These are phyloP conservation scores for Asterochloris sp. DNA, from an alignment of 139 green algal species.

Conservation along the genomic window DNA sequence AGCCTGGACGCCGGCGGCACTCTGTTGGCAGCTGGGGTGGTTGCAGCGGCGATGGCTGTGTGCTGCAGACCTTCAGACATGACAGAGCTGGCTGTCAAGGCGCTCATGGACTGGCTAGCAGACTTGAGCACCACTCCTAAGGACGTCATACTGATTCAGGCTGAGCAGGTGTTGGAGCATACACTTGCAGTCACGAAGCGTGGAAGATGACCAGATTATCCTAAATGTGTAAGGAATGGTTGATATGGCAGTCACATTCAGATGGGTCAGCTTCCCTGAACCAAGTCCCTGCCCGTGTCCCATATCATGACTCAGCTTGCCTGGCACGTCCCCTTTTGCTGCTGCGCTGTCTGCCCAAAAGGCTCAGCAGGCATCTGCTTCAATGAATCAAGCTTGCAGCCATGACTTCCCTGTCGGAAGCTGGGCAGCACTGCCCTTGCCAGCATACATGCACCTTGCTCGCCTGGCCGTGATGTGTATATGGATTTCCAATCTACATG, in stretches of 20 bases:
- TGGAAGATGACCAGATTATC: too few species aligned
- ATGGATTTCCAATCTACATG: too few species aligned
- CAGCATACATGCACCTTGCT: too few species aligned
- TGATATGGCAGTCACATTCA: background rate
- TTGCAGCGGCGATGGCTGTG: background rate
- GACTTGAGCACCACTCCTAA: background rate
- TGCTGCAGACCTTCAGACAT: background rate
- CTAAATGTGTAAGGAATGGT: too few species aligned
- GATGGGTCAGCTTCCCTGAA: background rate
- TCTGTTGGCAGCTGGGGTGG: conserved; percentile 5
- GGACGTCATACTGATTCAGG: conserved; percentile 4
- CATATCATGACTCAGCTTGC: background rate
- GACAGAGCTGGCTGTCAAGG: background rate
- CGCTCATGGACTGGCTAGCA: conserved; percentile 8
- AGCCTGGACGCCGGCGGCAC: conserved; percentile 2
- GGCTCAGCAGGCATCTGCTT: too few species aligned
- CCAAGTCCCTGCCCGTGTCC: background rate
- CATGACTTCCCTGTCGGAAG: too few species aligned
- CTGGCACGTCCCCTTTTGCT: background rate
- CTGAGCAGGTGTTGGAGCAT: conserved; percentile 1
- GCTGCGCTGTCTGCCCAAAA: background rate
- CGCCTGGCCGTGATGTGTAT: too few species aligned
- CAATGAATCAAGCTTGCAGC: too few species aligned
- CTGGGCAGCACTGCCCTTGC: too few species aligned
- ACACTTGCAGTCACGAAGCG: background rate